Evolutionary conservation across 2,329 filamentous ascomycete species (phyloP), one percentile per base, ranked within the genome.

Genomic region (Pezicula radicicola): DNA sequence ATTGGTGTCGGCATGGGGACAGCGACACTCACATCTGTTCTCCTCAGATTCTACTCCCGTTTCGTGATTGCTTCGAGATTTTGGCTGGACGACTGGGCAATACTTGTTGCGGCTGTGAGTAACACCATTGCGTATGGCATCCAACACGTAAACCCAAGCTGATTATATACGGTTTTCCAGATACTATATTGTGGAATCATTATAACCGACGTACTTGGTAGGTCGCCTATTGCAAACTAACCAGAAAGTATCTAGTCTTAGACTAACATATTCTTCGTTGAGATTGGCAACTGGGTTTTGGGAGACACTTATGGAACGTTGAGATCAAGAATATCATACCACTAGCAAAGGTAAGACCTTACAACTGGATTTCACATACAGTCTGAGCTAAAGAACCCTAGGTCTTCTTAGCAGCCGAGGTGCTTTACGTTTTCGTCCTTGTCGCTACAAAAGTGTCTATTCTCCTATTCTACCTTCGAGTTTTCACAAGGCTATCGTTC

Each of bases 261-360:
- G 13, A 27, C 33, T 8, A 39, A 25, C 25, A 21, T 25, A 43
- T 19, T 8, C 39, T 28, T n/a, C 10, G 13, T 15, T 6, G 48
- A 56, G 56, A 55, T 46, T 28, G 53, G 21, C 45, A 43, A 27
- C 46, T 48, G 18, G 60, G 58, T 3, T 52, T 60, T 13, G 59
- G 59, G 18, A 57, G 50, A 46, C 59, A 62, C 21, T 55, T 60
- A 37, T 62, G 55, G 51, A 49, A 60, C 16, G 55, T 62, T 19
- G 40, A 52, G 12, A 53, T 55, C 2, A 10, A 52, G 18, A 52
- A 61, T n/a, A 44, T 55, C 16, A 27, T 48, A 13, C 30, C 39
- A 7, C 54, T 62, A 6, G 15, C 48, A n/a, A 54, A 57, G 51
- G 60, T 60, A 55, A 1, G 8, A 30, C 6, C 12, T 28, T 18